Conservation (phyloP, 352 stramenopile species). For the Saprolegnia diclina region DNA sequence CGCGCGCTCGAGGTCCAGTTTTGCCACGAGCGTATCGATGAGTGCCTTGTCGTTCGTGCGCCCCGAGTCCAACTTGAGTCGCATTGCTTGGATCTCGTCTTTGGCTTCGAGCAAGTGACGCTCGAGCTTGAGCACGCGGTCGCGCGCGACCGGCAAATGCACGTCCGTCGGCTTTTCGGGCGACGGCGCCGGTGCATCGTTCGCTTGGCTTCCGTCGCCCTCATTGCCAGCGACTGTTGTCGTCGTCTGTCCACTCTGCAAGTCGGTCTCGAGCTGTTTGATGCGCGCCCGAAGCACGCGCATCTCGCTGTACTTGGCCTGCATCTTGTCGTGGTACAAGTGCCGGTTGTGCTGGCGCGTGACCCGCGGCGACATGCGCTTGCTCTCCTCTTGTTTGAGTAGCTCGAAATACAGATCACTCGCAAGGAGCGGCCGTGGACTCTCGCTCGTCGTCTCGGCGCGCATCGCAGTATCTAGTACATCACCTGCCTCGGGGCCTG, state of each 20-base stretch:
- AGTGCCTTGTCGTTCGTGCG: constrained; percentile 31
- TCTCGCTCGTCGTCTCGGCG: not conserved
- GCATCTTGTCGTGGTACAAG: constrained; percentile 69
- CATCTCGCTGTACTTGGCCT: constrained; percentile 59
- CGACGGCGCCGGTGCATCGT: constrained; percentile 32
- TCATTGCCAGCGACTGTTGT: not conserved
- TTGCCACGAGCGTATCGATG: constrained; percentile 42
- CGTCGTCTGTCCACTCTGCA: constrained; percentile 28
- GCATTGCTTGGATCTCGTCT: constrained; percentile 32
- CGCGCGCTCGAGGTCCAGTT: constrained; percentile 47
- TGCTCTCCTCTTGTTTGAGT: not conserved
- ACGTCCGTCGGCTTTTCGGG: constrained; percentile 14
- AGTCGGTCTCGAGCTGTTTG: constrained; percentile 39
- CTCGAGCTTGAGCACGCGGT: constrained; percentile 41
- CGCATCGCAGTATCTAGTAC: not conserved
- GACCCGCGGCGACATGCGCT: not conserved
- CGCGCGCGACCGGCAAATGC: constrained; percentile 11
- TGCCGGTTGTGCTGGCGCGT: not conserved
- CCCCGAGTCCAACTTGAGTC: constrained; percentile 34
- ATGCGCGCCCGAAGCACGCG: constrained; percentile 50
- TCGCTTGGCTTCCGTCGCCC: constrained; percentile 29
- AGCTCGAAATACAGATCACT: constrained; percentile 25
- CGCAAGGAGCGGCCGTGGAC: not conserved
- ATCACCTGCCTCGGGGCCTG: not conserved
- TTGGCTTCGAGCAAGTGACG: constrained; percentile 44